Evolutionary conservation across 73 alveolate genomes (phyloP).

Genomic region (Blepharisma japonicum): DNA sequence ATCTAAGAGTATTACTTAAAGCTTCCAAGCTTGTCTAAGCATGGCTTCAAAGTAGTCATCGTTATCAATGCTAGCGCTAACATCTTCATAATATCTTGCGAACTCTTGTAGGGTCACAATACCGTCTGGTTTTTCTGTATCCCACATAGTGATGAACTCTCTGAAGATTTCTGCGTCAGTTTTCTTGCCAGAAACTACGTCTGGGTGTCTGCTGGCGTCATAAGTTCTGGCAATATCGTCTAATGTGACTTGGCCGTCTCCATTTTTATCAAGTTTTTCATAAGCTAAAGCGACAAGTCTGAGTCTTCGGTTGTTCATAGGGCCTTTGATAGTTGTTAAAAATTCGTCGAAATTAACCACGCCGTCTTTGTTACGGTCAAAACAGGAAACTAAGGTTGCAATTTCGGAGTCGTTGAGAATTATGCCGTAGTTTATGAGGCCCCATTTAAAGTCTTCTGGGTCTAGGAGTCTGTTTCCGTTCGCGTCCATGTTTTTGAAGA

Average conservation of each 20-base stretch:
- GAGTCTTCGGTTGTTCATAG: slow-evolving; percentile 66
- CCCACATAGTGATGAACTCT: slow-evolving; percentile 74
- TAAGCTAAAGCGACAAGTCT: slow-evolving; percentile 70
- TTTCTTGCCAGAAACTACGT: slow-evolving; percentile 59
- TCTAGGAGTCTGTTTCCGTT: slow-evolving; percentile 66
- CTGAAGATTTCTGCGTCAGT: slow-evolving; percentile 59
- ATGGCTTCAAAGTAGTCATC: slow-evolving; percentile 83
- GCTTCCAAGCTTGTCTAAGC: slow-evolving; percentile 84
- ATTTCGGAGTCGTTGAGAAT: slow-evolving; percentile 61
- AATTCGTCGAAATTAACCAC: slow-evolving; percentile 77
- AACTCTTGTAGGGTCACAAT: slow-evolving; percentile 79
- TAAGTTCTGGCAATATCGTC: slow-evolving; percentile 81
- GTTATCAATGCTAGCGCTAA: slow-evolving; percentile 72
- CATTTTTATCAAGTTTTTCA: slow-evolving; percentile 67
- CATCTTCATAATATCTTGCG: slow-evolving; percentile 70
- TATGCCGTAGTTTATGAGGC: slow-evolving; percentile 70
- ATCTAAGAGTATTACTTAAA: slow-evolving; percentile 24
- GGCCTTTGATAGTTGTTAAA: slow-evolving; percentile 65
- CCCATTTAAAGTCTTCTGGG: slow-evolving; percentile 64
- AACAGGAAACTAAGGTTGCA: slow-evolving; percentile 39
- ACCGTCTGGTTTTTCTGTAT: slow-evolving; percentile 71
- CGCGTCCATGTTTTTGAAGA: slow-evolving; percentile 73
- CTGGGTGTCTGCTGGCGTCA: slow-evolving; percentile 78
- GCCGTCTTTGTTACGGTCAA: slow-evolving; percentile 79
- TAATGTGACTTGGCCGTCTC: slow-evolving; percentile 72